Evolutionary conservation across 306 rosid genomes (phyloP).

Genomic region (Neltuma alba): DNA sequence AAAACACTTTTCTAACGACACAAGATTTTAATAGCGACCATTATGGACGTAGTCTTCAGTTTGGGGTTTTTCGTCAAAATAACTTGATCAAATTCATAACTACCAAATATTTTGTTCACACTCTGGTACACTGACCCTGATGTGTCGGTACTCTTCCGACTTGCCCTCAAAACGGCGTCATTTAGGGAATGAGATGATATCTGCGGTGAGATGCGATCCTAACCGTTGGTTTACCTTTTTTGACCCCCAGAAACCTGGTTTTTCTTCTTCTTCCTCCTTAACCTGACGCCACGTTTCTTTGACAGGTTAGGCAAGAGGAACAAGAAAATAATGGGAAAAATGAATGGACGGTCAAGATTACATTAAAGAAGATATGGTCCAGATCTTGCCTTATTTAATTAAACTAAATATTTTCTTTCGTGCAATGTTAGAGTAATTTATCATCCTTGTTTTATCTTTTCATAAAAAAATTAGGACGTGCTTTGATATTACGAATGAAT

Average conservation of each 20-base stretch:
- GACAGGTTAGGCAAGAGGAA: too few species aligned
- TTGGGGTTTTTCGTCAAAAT: background rate
- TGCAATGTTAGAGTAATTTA: background rate
- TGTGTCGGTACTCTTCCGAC: background rate
- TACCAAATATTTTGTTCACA: background rate
- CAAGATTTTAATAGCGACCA: background rate
- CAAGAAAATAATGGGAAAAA: too few species aligned
- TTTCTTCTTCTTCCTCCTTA: too few species aligned
- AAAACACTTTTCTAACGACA: background rate
- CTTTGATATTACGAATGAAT: slow-evolving; percentile 28
- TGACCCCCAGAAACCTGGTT: background rate
- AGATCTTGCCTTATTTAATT: background rate
- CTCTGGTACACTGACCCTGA: background rate
- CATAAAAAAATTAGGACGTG: background rate
- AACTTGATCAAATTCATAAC: background rate
- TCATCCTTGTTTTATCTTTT: background rate
- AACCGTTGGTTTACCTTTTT: background rate
- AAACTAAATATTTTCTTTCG: too few species aligned
- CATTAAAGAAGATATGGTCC: background rate
- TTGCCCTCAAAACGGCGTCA: background rate
- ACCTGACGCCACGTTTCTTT: too few species aligned
- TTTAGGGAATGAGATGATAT: background rate
- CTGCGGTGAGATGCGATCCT: background rate
- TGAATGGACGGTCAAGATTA: background rate
- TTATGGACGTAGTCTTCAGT: background rate